Percentiles rank a stretch among this genome's conserved stretches.
These are phyloP conservation scores for Ceratobasidium sp. DNA, from an alignment of 1,284 basidiomycete species.

Conservation along the genomic window DNA sequence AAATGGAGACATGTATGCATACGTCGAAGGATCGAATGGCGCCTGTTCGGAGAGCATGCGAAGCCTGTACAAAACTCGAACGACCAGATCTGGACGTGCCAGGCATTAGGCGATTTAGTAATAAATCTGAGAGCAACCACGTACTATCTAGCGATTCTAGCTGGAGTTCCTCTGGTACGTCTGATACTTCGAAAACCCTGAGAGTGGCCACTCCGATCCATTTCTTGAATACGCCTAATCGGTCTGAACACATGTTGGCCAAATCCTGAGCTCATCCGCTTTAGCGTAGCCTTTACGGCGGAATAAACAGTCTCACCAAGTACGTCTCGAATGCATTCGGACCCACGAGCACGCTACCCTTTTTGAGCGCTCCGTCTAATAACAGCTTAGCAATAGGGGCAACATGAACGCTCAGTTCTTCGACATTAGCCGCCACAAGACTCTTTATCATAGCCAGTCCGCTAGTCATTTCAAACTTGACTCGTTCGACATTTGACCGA, in stretches of 20 bases:
- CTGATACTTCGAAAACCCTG: constrained; percentile 68
- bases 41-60: constrained; percentile 82
- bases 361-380: constrained; percentile 67
- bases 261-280: constrained; percentile 57
- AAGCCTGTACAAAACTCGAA: constrained; percentile 88
- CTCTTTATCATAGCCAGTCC: constrained; percentile 73
- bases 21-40: constrained; percentile 85
- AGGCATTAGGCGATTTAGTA: constrained; percentile 20
- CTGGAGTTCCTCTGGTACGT: constrained; percentile 76
- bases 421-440: constrained; percentile 65
- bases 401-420: constrained; percentile 65
- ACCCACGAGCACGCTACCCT: constrained; percentile 67
- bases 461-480: constrained; percentile 66
- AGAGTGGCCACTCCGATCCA: constrained; percentile 85
- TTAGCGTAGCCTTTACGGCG: background rate
- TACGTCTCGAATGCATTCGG: constrained; percentile 74
- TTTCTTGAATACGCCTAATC: constrained; percentile 69
- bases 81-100: constrained; percentile 66
- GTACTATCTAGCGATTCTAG: constrained; percentile 74
- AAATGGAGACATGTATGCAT: constrained; percentile 82
- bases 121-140: constrained; percentile 44
- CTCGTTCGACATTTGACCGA: constrained; percentile 62
- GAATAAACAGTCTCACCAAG: constrained; percentile 59
- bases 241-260: constrained; percentile 68
- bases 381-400: constrained; percentile 66